These are phyloP conservation scores for Coniferiporia sulphurascens DNA, from an alignment of 1,284 basidiomycete genomes.

Conservation along the genomic window DNA sequence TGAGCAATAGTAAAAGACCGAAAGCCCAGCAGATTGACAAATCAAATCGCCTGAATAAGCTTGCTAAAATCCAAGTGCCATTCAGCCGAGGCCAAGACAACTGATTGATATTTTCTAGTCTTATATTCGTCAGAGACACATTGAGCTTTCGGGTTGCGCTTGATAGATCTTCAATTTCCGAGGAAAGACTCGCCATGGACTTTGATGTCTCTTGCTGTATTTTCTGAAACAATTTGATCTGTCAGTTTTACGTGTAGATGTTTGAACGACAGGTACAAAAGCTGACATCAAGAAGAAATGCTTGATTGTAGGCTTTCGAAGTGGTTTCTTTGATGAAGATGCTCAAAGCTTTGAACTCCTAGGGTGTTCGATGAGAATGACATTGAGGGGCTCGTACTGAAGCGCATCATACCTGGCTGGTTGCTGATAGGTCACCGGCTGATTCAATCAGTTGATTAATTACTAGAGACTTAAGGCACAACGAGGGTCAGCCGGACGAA, in stretches of 20 bases:
- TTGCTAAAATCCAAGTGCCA: background rate
- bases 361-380: background rate
- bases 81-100: background rate
- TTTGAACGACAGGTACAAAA: background rate
- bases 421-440: background rate
- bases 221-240: background rate
- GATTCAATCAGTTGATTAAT: background rate
- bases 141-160: background rate
- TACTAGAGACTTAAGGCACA: background rate
- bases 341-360: slow-evolving; percentile 6
- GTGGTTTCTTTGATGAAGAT: slow-evolving; percentile 8
- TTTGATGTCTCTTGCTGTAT: slow-evolving; percentile 7
- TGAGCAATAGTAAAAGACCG: slow-evolving; percentile 1
- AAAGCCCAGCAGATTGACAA: slow-evolving; percentile 1
- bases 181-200: background rate
- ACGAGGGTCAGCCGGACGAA: background rate
- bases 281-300: slow-evolving; percentile 4
- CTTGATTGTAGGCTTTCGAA: slow-evolving; percentile 10
- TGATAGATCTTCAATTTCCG: background rate
- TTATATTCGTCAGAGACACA: background rate
- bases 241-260: background rate
- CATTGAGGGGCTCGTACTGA: background rate
- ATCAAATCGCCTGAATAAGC: background rate
- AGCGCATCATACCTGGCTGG: background rate
- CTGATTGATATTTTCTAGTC: background rate